These are phyloP conservation scores for Pichia exigua DNA, from an alignment of 805 yeast species.

Conservation along the genomic window DNA sequence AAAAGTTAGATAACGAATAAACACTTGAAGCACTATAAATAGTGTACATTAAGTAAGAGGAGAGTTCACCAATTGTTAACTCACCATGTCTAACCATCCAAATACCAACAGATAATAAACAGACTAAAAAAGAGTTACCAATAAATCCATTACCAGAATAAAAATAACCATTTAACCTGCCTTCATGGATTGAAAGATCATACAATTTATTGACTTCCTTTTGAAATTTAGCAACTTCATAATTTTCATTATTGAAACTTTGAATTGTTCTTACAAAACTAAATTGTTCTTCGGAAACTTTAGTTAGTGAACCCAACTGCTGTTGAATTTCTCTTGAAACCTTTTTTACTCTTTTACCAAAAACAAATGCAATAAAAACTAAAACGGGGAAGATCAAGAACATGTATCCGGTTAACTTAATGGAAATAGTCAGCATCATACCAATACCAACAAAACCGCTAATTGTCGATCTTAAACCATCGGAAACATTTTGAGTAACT, in stretches of 20 bases:
- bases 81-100: slow-evolving; percentile 71
- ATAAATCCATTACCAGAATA: slow-evolving; percentile 75
- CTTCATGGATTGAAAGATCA: slow-evolving; percentile 70
- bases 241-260: slow-evolving; percentile 77
- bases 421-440: slow-evolving; percentile 85
- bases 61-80: slow-evolving; percentile 77
- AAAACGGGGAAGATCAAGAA: slow-evolving; percentile 76
- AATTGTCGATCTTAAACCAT: slow-evolving; percentile 79
- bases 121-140: slow-evolving; percentile 76
- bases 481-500: slow-evolving; percentile 81
- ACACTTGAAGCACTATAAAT: slow-evolving; percentile 90
- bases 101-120: slow-evolving; percentile 73
- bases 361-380: slow-evolving; percentile 67
- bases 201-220: slow-evolving; percentile 58
- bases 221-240: slow-evolving; percentile 71
- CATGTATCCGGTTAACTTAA: slow-evolving; percentile 78
- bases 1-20: slow-evolving; percentile 83
- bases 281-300: slow-evolving; percentile 86
- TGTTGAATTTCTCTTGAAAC: slow-evolving; percentile 74
- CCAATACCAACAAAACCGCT: slow-evolving; percentile 81
- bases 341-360: slow-evolving; percentile 71
- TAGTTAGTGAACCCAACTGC: slow-evolving; percentile 77
- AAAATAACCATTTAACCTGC: slow-evolving; percentile 65
- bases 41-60: slow-evolving; percentile 93
- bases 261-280: slow-evolving; percentile 83